These are phyloP conservation scores for Lipomyces mesembrius DNA, from an alignment of 805 yeast genomes.

Conservation along the genomic window DNA sequence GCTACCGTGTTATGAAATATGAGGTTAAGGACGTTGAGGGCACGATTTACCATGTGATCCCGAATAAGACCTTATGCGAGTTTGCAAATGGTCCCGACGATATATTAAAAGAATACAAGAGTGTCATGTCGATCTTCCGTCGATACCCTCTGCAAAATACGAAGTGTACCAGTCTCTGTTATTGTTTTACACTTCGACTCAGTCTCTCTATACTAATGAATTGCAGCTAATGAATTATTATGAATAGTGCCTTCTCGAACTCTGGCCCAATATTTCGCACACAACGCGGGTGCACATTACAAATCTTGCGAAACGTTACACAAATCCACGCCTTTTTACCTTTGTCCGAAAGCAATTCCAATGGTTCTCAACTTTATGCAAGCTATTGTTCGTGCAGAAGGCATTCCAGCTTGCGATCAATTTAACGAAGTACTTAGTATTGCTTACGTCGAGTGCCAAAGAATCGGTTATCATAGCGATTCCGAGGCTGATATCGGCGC, in stretches of 20 bases:
- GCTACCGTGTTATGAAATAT: slow-evolving; percentile 6
- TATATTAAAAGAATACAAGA: slow-evolving; percentile 3
- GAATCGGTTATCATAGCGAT: slow-evolving; percentile 11
- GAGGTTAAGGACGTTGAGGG: neutral
- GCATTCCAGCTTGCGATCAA: neutral
- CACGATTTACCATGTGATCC: slow-evolving; percentile 6
- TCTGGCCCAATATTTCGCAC: slow-evolving; percentile 10
- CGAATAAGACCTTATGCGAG: neutral
- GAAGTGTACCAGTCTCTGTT: neutral
- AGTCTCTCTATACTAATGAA: neutral
- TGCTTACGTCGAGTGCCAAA: slow-evolving; percentile 6
- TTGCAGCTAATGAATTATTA: neutral
- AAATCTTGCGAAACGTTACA: neutral
- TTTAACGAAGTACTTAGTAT: slow-evolving; percentile 15
- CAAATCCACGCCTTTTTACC: slow-evolving; percentile 2
- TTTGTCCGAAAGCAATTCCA: slow-evolving; percentile 2
- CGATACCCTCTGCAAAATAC: slow-evolving; percentile 1
- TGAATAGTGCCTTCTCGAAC: neutral
- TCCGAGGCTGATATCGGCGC: slow-evolving; percentile 10
- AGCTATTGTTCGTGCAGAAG: neutral
- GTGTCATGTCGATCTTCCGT: slow-evolving; percentile 7
- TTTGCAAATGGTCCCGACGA: neutral
- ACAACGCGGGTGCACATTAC: slow-evolving; percentile 6
- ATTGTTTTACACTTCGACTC: neutral
- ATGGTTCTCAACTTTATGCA: slow-evolving; percentile 5